A percentile compares a stretch with the other conserved stretches of the same genome.
Conservation (phyloP, 768 basidiomycete species). For the Dendrothele bispora region DNA sequence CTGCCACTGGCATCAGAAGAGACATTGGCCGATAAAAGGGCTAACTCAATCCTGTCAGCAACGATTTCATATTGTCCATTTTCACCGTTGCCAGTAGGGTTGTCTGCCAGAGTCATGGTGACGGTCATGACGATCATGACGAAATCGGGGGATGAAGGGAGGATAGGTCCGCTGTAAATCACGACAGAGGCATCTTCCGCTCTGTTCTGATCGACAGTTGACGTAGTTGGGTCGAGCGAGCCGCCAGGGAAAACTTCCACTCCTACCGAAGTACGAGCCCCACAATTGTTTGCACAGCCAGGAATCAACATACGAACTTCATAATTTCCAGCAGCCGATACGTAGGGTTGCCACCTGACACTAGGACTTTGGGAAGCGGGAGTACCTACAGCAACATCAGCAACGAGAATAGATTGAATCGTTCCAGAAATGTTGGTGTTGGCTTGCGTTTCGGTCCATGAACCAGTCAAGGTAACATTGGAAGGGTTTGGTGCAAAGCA, state of each 20-base stretch:
- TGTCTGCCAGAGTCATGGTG: conserved; percentile 67
- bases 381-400: conserved; percentile 66
- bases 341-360: conserved; percentile 89
- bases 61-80: conserved; percentile 77
- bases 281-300: conserved; percentile 83
- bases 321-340: conserved; percentile 88
- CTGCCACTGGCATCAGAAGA: conserved; percentile 29
- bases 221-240: conserved; percentile 61
- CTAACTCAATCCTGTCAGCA: conserved; percentile 82
- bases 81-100: conserved; percentile 61
- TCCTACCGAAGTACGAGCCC: conserved; percentile 74
- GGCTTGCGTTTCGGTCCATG: conserved; percentile 65
- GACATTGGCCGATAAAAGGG: conserved; percentile 62
- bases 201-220: conserved; percentile 75
- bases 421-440: conserved; percentile 82
- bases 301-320: conserved; percentile 83
- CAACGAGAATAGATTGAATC: conserved; percentile 68
- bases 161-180: conserved; percentile 82
- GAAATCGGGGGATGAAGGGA: conserved; percentile 72
- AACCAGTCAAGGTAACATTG: conserved; percentile 62
- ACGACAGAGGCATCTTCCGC: conserved; percentile 54
- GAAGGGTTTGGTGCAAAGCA: conserved; percentile 82
- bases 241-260: conserved; percentile 81
- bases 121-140: conserved; percentile 74
- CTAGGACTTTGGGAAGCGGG: conserved; percentile 62